Evolutionary conservation across 129 eudicot genomes (phyloP), one percentile per base, ranked within the genome.

Genomic region (Tagetes erecta): DNA sequence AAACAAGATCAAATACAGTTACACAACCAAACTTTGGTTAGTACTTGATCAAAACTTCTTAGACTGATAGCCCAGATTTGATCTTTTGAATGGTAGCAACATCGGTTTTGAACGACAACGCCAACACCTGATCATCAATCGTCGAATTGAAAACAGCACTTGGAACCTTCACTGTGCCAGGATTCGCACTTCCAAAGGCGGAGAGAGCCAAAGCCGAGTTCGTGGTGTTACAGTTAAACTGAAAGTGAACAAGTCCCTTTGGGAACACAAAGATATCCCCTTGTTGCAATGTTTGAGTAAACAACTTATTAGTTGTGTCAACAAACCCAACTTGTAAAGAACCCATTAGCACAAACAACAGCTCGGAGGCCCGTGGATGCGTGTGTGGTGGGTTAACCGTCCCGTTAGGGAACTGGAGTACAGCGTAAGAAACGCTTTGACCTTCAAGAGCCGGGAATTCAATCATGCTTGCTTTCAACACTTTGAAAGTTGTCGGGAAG

Each of bases 331-430:
- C 77, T 47, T 78, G 44, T 30, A 77, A 77, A 0, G 72, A 60
- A 3, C 82, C 82, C 65, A 70, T 72, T 55, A 78, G 76, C 34
- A 78, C 66, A 51, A 78, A 78, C 42, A 78, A 38, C 56, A 78
- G 58, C 49, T 78, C 82, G 6, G 82, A 71, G 33, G 77, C 77
- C 34, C 77, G 73, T 1, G 82, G 77, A 33, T 78, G 77, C 12
- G 72, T 78, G 77, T 63, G 82, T 1, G 82, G 82, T 2, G 82
- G 82, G 77, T 71, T 71, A 44, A 78, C 67, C 3, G 58, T 59
- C 11, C 82, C 65, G 5, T 71, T 64, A 50, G 82, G 77, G 77
- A 78, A 78, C 66, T 70, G 58, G 8, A 78, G 77, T 27, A 70
- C 77, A 11, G 72, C 76, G 3, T 70, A 70, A 1, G 77, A 70